Conservation (phyloP, 352 stramenopile genomes). For the Pythium insidiosum region DNA sequence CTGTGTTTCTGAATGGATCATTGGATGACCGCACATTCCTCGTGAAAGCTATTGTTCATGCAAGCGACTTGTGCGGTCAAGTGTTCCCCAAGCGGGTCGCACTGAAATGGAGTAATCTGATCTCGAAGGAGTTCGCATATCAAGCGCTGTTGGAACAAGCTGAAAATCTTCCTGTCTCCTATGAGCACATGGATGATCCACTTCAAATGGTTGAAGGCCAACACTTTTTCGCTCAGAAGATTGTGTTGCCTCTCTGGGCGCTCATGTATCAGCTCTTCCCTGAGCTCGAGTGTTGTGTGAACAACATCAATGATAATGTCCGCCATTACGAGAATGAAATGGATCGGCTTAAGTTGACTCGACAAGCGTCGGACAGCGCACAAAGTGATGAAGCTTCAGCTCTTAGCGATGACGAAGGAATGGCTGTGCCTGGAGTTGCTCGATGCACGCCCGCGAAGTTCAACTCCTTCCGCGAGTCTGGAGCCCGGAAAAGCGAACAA, state of each 20-base stretch:
- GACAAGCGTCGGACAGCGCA: not conserved
- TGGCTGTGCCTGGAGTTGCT: conserved; percentile 63
- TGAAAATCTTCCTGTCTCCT: conserved; percentile 73
- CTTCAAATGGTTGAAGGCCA: conserved; percentile 82
- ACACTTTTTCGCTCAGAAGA: conserved; percentile 82
- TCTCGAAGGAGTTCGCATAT: conserved; percentile 85
- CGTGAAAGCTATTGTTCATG: conserved; percentile 80
- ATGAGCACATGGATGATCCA: conserved; percentile 73
- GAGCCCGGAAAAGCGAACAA: conserved; percentile 7
- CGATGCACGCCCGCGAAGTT: conserved; percentile 77
- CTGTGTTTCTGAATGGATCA: conserved; percentile 57
- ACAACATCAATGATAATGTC: conserved; percentile 69
- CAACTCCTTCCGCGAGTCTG: conserved; percentile 65
- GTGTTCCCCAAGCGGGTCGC: conserved; percentile 83
- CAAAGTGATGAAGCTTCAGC: conserved; percentile 5
- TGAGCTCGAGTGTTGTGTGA: conserved; percentile 49
- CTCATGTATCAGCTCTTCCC: conserved; percentile 76
- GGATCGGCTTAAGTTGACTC: conserved; percentile 42
- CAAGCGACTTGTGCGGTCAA: conserved; percentile 81
- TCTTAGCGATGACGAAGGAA: conserved; percentile 55
- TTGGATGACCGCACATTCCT: conserved; percentile 80
- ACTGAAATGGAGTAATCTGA: conserved; percentile 88
- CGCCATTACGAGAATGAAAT: conserved; percentile 76
- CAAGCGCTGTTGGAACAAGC: conserved; percentile 79
- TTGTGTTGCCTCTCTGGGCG: conserved; percentile 70